Conservation (phyloP, 176 grass and related monocot species). For the Triticum monococcum region DNA sequence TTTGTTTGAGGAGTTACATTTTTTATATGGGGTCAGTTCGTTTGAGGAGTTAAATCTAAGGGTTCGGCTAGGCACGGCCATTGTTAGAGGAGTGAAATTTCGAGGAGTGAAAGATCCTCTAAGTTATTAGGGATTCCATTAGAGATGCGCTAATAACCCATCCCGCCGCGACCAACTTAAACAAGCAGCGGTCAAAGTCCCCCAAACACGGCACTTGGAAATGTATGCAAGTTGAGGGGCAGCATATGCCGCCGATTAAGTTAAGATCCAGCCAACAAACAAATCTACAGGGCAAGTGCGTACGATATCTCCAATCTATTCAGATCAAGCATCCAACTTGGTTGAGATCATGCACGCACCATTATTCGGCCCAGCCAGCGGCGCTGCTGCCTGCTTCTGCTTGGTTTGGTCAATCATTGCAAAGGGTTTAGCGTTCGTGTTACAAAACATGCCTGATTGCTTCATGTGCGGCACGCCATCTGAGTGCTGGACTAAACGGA, state of each 20-base stretch:
- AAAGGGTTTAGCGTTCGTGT: conserved; percentile 29
- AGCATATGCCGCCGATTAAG: not conserved
- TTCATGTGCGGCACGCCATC: not conserved
- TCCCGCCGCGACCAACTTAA: not conserved
- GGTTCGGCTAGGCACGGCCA: no score
- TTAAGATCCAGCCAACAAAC: not conserved
- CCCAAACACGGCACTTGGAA: not conserved
- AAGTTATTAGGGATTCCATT: no score
- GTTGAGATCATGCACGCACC: not conserved
- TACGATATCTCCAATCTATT: conserved; percentile 23
- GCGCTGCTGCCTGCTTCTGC: conserved; percentile 19
- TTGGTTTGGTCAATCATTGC: conserved; percentile 38
- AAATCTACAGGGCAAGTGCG: conserved; percentile 24
- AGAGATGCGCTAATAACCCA: no score
- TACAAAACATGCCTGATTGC: conserved; percentile 14
- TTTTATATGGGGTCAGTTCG: no score
- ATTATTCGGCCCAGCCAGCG: conserved; percentile 25
- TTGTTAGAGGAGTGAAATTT: no score
- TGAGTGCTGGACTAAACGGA: conserved; percentile 7
- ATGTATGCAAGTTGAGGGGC: conserved; percentile 16
- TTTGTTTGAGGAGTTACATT: no score
- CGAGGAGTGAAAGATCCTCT: no score
- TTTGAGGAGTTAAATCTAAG: no score
- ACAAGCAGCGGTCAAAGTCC: not conserved
- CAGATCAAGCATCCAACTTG: conserved; percentile 43